Base-by-base conservation (phyloP, 441 rosid genomes). In the Viola pubescens region DNA sequence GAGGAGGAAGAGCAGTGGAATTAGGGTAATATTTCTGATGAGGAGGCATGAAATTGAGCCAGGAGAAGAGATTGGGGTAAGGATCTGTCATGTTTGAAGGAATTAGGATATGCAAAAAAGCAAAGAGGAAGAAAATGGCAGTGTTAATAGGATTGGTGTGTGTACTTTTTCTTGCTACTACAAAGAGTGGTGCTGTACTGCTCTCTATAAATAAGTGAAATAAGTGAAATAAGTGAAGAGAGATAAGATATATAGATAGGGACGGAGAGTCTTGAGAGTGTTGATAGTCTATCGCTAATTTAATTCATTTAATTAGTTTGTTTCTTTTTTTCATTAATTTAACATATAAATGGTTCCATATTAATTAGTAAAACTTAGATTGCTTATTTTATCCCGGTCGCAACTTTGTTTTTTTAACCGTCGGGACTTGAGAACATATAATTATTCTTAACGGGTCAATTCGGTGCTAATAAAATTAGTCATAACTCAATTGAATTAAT, bases 51-150 rank as follows among this genome's bases (percentile, higher is more conserved):
- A 75, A 77, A 70, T 74, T 78, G 75, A 78, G 61, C 74, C 75
- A 78, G 1, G 56, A 61, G 76, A 73, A 65, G 75, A 74, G 70
- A 72, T 74, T 77, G 40, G 66, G 59, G 70, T 60, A 78, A 60
- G 88, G 88, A 62, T 81, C 88, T 59, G 82, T 60, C 88, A 83
- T 83, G 59, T 56, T 54, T 37, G 56, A 47, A 37, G 43, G 42
- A 41, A 42, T 7, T 42, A 6, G 46, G 37, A 39, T 9, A 14
- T 2, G 7, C 14, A 26, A 9, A 39, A 52, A n/a, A 12, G 52
- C 6, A 52, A 46, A 46, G 13, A 7, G n/a, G 4, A 46, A 10
- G 9, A 12, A 46, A 5, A 46, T 7, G n/a, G 9, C 1, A 46
- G 49, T 7, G n/a, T 7, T 26, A 26, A 26, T 26, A 26, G 39